These are phyloP conservation scores for Ambrosia trifida DNA, from an alignment of 129 eudicot genomes.

Conservation along the genomic window DNA sequence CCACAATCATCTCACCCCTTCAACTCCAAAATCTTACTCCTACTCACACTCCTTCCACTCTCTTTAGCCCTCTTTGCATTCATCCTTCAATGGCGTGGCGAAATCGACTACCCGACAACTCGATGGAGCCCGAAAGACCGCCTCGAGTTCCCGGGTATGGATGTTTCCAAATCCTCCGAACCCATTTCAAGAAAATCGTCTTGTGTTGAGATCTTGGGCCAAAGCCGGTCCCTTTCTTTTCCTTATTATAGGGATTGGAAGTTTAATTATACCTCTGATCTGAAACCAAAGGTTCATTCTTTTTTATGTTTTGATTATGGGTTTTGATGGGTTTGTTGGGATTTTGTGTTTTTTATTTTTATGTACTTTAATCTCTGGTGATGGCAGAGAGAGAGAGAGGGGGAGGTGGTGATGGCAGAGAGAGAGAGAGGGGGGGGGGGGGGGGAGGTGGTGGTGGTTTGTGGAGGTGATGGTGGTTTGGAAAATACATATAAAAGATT, in stretches of 20 bases:
- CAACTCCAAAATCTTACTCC: conserved; percentile 50
- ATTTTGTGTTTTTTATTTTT: background rate
- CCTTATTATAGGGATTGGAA: conserved; percentile 47
- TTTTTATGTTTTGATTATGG: background rate
- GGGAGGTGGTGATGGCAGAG: no score
- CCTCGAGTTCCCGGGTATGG: conserved; percentile 44
- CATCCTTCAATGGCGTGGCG: conserved; percentile 93
- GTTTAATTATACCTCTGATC: conserved; percentile 30
- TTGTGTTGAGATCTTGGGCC: conserved; percentile 44
- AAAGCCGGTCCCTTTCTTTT: conserved; percentile 33
- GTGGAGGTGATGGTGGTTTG: no score
- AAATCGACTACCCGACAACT: conserved; percentile 45
- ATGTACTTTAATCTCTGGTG: no score
- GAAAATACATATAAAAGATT: no score
- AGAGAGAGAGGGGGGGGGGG: no score
- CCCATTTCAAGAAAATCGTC: conserved; percentile 8
- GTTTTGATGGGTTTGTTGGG: background rate
- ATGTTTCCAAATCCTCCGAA: conserved; percentile 16
- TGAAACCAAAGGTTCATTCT: conserved; percentile 38
- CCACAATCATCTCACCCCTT: conserved; percentile 35
- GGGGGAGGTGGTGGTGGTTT: no score
- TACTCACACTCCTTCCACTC: conserved; percentile 72
- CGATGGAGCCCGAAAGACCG: conserved; percentile 40
- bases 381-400: no score
- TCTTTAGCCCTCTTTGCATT: conserved; percentile 76